Percentiles rank a stretch among this genome's conserved stretches.
phyloP scores from a whole-genome alignment of 2,329 filamentous ascomycete species.

The Cladosporium cucumerinum region DNA sequence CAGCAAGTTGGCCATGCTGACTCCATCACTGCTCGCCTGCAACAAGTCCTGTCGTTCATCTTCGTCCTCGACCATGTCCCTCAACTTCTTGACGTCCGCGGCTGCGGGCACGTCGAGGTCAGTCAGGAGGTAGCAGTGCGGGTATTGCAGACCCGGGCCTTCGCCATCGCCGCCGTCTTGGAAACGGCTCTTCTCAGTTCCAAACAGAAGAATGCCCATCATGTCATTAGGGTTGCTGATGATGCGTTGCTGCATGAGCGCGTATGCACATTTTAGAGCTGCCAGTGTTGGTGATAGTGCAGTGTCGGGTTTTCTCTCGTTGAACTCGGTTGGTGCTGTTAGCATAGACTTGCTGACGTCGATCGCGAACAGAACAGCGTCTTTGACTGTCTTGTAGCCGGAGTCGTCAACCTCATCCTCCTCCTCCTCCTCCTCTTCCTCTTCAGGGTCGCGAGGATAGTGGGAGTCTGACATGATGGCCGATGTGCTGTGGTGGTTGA shows the following conservation, averaged over 20 bases:
- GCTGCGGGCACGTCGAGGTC: conserved; percentile 86
- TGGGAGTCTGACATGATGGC: conserved; percentile 23
- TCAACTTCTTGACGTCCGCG: conserved; percentile 77
- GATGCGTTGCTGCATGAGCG: conserved; percentile 96
- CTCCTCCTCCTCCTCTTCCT: conserved; percentile 64
- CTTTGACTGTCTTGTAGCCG: conserved; percentile 85
- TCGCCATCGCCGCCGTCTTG: conserved; percentile 58
- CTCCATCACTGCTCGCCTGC: conserved; percentile 63
- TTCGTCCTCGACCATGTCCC: conserved; percentile 72
- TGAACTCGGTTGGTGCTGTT: conserved; percentile 57
- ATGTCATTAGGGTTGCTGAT: conserved; percentile 95
- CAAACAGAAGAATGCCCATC: conserved; percentile 93
- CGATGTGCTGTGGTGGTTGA: neutral
- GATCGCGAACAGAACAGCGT: conserved; percentile 97
- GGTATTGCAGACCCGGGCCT: conserved; percentile 62
- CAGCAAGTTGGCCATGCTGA: conserved; percentile 82
- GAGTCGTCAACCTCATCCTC: conserved; percentile 66
- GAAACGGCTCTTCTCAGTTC: conserved; percentile 80
- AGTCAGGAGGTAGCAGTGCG: conserved; percentile 86
- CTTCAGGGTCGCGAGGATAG: conserved; percentile 36
- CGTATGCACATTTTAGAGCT: conserved; percentile 88
- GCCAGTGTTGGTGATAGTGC: conserved; percentile 72
- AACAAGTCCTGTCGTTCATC: conserved; percentile 68
- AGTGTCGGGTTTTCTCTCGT: conserved; percentile 71
- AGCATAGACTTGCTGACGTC: conserved; percentile 89